Base-by-base conservation (phyloP, 1,284 basidiomycete genomes). In the Ustilago tritici region DNA sequence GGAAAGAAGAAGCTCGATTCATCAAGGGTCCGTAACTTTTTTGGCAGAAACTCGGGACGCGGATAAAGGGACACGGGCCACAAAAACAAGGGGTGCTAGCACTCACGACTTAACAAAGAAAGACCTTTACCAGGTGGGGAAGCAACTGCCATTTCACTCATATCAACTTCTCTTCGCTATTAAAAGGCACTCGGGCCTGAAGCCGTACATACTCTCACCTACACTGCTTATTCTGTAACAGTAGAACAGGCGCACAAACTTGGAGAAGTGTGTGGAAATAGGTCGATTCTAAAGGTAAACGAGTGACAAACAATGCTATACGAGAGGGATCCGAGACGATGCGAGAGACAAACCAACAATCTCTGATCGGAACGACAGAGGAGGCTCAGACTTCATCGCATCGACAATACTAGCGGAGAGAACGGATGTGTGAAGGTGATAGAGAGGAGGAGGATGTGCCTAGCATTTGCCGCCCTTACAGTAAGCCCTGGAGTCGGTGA, bases 401-500 rank as follows among this genome's bases (percentile, higher is more conserved):
- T 5, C 17, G 17, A 55, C 17, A 34, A 32, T 14, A 1, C 1
- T 4, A 34, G 32, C 2, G 36, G n/a, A 40, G 15, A n/a, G 19
- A 23, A 23, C 23, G 23, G 23, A 23, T 23, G 23, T 23, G 14
- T 12, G 35, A 40, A 56, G 6, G 5, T 15, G 17, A 52, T 23
- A 1, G n/a, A 17, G 61, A 31, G 9, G 43, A 19, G 11, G n/a
- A 7, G 7, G 43, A 19, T 14, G 17, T 19, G 43, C 43, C 23
- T 19, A 46, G 43, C 43, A 46, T 19, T 69, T 50, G 56, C 57
- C 71, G 40, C 56, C 57, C 73, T 72, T 79, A 70, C 77, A 79
- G 72, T 71, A 76, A 28, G 57, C 73, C 23, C 28, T 23, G n/a
- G 65, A 69, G 36, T 69, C 35, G 54, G 65, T 72, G 65, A 79